Conservation (phyloP, 2,329 filamentous ascomycete species). For the Beauveria medogensis region DNA sequence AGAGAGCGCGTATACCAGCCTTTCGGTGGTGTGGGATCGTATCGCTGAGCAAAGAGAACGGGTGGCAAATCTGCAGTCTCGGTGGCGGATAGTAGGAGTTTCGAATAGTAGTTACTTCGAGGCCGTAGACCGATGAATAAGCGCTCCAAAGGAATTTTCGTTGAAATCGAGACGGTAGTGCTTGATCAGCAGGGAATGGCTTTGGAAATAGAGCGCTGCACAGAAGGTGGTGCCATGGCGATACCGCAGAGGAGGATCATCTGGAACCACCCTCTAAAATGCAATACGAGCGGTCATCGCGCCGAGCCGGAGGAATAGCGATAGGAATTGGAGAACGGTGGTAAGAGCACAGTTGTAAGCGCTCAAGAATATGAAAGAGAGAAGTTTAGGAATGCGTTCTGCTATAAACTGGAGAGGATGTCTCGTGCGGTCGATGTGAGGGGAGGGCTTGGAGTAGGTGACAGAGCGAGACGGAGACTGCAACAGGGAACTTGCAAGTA, state of each 20-base stretch:
- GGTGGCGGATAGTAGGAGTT: not conserved
- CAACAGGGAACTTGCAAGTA: not conserved
- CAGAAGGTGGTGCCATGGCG: conserved; percentile 50
- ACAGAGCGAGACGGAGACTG: not conserved
- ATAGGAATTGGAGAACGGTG: not conserved
- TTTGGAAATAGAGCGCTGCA: not conserved
- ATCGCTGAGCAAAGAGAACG: not conserved
- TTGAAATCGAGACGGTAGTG: not conserved
- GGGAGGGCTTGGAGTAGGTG: not conserved
- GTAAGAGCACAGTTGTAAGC: not conserved
- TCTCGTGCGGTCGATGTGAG: conserved; percentile 6
- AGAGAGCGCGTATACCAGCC: not conserved
- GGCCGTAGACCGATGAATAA: not conserved
- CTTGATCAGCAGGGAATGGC: not conserved
- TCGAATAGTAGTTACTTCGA: not conserved
- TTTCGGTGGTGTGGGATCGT: conserved; percentile 11
- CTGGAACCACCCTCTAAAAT: conserved; percentile 46
- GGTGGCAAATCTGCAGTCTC: conserved; percentile 4
- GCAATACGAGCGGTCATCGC: conserved; percentile 34
- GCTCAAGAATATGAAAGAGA: not conserved
- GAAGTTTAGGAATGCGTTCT: not conserved
- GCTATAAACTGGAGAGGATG: not conserved
- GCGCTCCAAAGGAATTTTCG: not conserved
- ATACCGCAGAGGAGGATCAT: conserved; percentile 25
- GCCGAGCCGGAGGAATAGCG: not conserved